Percentiles rank a stretch among this genome's conserved stretches.
phyloP scores from a whole-genome alignment of 306 rosid species.

The Begonia masoniana region DNA sequence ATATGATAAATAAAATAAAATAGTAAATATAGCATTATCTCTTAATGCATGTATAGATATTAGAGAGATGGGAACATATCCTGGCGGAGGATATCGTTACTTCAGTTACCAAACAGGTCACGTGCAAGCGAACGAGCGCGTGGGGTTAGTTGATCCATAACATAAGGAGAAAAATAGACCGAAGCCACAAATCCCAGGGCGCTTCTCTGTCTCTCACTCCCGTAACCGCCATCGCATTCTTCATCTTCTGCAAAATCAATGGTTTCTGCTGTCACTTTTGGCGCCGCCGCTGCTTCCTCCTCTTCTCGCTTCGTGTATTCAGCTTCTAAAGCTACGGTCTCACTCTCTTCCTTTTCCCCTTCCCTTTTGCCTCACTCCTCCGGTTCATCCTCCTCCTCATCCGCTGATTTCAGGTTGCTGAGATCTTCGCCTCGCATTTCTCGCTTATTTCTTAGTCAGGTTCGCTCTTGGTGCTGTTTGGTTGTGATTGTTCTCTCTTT shows the following conservation, averaged over 20 bases:
- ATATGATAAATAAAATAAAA: too few relatives aligned
- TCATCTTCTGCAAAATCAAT: conserved; percentile 11
- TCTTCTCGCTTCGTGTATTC: conserved; percentile 38
- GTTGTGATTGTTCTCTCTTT: background rate
- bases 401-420: conserved; percentile 27
- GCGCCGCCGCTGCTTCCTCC: conserved; percentile 19
- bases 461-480: conserved; percentile 3
- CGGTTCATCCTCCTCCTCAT: conserved; percentile 9
- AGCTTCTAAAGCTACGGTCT: conserved; percentile 29
- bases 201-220: conserved; percentile 21
- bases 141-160: background rate
- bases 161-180: background rate
- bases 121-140: background rate
- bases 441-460: conserved; percentile 60
- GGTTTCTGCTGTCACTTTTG: conserved; percentile 20
- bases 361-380: conserved; percentile 6
- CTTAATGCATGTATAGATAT: too few relatives aligned
- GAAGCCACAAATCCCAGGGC: conserved; percentile 23
- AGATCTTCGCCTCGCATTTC: conserved; percentile 60
- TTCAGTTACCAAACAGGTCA: background rate
- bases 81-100: background rate
- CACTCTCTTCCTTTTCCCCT: conserved; percentile 21
- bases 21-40: too few relatives aligned
- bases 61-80: too few relatives aligned
- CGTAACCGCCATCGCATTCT: conserved; percentile 20